A percentile compares a stretch with the other conserved stretches of the same genome.
Evolutionary conservation across 208 protist species (phyloP).

Genomic region (Tritrichomonas musculus): DNA sequence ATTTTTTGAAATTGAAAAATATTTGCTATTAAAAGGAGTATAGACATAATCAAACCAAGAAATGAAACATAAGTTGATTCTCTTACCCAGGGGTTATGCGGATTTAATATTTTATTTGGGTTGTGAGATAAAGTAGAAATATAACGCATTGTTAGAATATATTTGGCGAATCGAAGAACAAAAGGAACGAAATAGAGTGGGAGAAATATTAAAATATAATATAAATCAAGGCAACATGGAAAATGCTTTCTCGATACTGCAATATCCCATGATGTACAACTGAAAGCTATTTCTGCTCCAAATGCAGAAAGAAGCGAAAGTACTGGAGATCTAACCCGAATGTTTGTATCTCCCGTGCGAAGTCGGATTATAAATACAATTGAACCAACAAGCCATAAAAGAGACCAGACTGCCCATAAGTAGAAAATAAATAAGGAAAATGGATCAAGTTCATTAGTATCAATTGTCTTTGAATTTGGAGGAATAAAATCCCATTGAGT

Average conservation of each 20-base stretch:
- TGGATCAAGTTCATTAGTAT: neutral
- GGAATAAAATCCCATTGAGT: slow-evolving; percentile 16
- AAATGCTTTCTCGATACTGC: neutral
- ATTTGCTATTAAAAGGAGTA: neutral
- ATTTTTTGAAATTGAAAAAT: neutral
- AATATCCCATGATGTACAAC: neutral
- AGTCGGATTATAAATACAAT: neutral
- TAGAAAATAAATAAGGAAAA: neutral
- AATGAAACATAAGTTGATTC: neutral
- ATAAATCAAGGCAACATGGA: neutral
- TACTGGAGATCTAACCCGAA: neutral
- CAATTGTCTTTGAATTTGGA: neutral
- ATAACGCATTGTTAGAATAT: neutral
- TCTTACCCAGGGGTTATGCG: neutral
- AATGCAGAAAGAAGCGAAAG: neutral
- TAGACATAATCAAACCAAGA: neutral
- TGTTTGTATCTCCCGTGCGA: neutral
- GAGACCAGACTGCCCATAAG: neutral
- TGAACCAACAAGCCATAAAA: neutral
- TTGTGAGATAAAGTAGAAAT: neutral
- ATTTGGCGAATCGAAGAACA: neutral
- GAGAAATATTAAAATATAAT: neutral
- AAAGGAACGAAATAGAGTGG: neutral
- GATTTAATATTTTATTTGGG: neutral
- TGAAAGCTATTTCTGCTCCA: neutral